These are phyloP conservation scores for Schizochytrium sp. DNA, from an alignment of 108 stramenopile species.

Conservation along the genomic window DNA sequence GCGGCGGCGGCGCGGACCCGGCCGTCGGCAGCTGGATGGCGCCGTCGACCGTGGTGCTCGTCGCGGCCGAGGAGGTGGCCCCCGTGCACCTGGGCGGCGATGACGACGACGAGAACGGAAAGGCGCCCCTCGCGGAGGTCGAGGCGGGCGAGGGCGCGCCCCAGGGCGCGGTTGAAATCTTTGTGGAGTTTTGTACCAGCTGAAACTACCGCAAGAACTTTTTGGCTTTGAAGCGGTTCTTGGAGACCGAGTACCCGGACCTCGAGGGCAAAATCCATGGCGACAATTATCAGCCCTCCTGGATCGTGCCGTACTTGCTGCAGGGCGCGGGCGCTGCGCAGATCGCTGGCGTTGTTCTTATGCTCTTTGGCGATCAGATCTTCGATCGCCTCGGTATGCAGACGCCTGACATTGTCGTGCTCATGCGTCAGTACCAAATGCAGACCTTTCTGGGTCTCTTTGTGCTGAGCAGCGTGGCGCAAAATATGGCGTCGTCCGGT, in stretches of 20 bases:
- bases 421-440: background rate
- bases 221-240: conserved; percentile 5
- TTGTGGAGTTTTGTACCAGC: conserved; percentile 3
- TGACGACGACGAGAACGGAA: background rate
- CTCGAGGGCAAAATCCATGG: background rate
- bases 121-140: background rate
- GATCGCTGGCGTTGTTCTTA: background rate
- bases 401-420: background rate
- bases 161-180: background rate
- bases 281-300: background rate
- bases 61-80: background rate
- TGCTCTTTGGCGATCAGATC: background rate
- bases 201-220: conserved; percentile 9
- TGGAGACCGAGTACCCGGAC: background rate
- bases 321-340: background rate
- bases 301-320: background rate
- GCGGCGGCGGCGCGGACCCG: background rate
- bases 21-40: background rate
- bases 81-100: background rate
- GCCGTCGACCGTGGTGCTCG: background rate
- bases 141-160: background rate
- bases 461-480: background rate
- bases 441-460: background rate
- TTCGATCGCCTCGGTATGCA: background rate
- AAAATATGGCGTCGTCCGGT: background rate